These are phyloP conservation scores for Hawksworthiomyces lignivorus DNA, from an alignment of 2,329 filamentous ascomycete genomes.

Conservation along the genomic window DNA sequence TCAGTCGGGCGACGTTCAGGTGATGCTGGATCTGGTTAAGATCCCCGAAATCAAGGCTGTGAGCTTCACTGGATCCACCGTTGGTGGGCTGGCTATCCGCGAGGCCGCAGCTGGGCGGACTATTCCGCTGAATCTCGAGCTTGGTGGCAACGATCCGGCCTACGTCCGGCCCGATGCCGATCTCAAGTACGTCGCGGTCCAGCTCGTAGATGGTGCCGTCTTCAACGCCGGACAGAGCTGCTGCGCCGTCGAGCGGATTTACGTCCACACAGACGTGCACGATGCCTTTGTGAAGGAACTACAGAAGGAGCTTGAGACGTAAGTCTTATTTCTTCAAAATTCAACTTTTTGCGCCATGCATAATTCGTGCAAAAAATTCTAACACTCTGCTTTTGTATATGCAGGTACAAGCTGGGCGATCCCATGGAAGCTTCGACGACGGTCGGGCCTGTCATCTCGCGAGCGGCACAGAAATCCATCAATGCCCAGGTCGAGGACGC, in stretches of 20 bases:
- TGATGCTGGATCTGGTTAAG: conserved; percentile 70
- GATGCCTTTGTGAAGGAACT: conserved; percentile 72
- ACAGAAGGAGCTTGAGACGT: conserved; percentile 51
- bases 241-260: conserved; percentile 83
- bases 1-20: conserved; percentile 70
- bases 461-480: conserved; percentile 67
- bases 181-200: conserved; percentile 79
- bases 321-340: no score
- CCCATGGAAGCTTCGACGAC: conserved; percentile 72
- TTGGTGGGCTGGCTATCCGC: conserved; percentile 79
- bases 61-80: conserved; percentile 89
- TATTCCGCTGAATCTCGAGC: conserved; percentile 76
- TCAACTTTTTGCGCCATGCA: no score
- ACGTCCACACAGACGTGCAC: conserved; percentile 78
- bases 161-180: conserved; percentile 83
- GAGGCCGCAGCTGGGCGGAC: conserved; percentile 75
- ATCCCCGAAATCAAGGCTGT: conserved; percentile 70
- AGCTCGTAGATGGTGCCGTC: conserved; percentile 89
- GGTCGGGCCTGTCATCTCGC: conserved; percentile 81
- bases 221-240: conserved; percentile 97
- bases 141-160: conserved; percentile 89
- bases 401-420: conserved; percentile 76
- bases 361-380: no score
- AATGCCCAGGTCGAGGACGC: conserved; percentile 75
- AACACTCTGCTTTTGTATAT: conserved; percentile 45